These are phyloP conservation scores for Diaporthe nobilis DNA, from an alignment of 2,329 filamentous ascomycete genomes.

Conservation along the genomic window DNA sequence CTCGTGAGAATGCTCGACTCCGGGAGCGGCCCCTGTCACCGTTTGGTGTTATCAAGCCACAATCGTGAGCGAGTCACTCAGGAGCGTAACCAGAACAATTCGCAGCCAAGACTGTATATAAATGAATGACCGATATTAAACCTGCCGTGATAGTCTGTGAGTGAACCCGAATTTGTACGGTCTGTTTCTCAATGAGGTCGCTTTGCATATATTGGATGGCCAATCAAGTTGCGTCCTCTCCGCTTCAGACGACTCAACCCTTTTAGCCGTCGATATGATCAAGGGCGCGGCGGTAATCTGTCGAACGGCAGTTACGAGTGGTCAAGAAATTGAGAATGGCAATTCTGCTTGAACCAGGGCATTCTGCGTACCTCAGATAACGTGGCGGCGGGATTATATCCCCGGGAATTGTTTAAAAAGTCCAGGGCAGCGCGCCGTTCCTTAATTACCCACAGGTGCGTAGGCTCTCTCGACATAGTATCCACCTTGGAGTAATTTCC, in stretches of 20 bases:
- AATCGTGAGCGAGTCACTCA: background rate
- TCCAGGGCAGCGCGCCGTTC: no score
- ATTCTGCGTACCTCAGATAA: background rate
- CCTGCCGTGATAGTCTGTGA: background rate
- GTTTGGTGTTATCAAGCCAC: background rate
- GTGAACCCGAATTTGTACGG: background rate
- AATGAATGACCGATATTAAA: background rate
- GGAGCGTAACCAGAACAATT: background rate
- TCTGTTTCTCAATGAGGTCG: background rate
- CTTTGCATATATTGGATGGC: slow-evolving; percentile 11
- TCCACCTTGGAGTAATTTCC: background rate
- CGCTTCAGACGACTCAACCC: background rate
- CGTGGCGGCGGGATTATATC: background rate
- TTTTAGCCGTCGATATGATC: slow-evolving; percentile 16
- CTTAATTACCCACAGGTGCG: no score
- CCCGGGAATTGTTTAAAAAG: background rate
- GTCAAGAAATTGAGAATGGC: background rate
- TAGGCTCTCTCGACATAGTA: background rate
- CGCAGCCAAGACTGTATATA: background rate
- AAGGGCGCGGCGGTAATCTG: background rate
- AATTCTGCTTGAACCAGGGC: background rate
- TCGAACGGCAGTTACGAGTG: slow-evolving; percentile 20
- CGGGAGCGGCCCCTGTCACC: background rate
- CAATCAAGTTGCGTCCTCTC: slow-evolving; percentile 17
- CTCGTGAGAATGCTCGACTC: background rate